Percentiles rank a stretch among this genome's conserved stretches.
phyloP scores from a whole-genome alignment of 768 basidiomycete genomes.

The Dentipellis sp. region DNA sequence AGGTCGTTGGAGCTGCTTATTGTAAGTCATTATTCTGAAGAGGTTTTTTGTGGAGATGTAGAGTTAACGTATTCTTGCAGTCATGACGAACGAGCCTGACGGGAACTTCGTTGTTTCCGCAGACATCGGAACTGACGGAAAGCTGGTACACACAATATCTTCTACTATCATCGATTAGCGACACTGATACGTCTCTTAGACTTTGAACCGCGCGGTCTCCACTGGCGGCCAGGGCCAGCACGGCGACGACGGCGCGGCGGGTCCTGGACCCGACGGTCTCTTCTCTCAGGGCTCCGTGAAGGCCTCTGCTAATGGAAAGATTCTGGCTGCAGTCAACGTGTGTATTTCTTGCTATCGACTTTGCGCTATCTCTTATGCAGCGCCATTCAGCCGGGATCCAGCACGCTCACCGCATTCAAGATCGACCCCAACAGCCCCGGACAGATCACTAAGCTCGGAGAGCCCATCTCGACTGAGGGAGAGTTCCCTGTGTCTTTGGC shows the following conservation, averaged over 20 bases:
- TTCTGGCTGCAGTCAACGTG: constrained; percentile 20
- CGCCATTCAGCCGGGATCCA: constrained; percentile 13
- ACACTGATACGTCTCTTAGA: constrained; percentile 5
- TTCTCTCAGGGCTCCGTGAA: constrained; percentile 22
- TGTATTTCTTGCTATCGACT: background rate
- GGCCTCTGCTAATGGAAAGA: constrained; percentile 14
- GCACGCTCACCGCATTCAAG: constrained; percentile 16
- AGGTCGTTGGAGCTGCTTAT: constrained; percentile 15
- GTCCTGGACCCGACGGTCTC: constrained; percentile 18
- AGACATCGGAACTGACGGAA: constrained; percentile 33
- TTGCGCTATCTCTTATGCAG: background rate
- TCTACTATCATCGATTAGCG: background rate
- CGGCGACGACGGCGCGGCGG: constrained; percentile 9
- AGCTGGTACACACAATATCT: constrained; percentile 23
- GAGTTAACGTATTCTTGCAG: constrained; percentile 16
- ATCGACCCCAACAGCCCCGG: constrained; percentile 15
- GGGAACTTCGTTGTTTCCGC: constrained; percentile 37
- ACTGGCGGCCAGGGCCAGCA: constrained; percentile 17
- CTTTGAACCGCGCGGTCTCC: constrained; percentile 11
- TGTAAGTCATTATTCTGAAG: constrained; percentile 10
- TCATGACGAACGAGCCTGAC: constrained; percentile 39
- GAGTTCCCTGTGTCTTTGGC: constrained; percentile 18
- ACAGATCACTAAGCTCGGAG: constrained; percentile 14
- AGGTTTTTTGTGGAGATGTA: too few species aligned
- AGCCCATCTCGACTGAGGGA: constrained; percentile 13